Base-by-base conservation (phyloP, 2,329 filamentous ascomycete genomes). In the Zymoseptoria passerinii region DNA sequence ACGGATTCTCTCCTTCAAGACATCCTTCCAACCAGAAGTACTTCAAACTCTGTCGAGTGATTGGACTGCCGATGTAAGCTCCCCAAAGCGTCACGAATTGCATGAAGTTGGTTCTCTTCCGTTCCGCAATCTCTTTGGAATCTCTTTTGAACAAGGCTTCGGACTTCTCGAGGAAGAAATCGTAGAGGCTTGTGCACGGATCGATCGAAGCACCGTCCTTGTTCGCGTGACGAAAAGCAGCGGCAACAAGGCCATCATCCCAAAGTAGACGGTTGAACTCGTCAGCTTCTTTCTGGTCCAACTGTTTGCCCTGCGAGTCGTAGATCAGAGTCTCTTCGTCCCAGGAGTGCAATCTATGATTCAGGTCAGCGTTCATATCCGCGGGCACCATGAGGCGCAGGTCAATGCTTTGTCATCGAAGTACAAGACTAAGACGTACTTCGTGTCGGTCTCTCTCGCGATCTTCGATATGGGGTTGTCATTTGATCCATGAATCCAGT, bases 21-120 rank as follows among this genome's bases (percentile, higher is more conserved):
- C 86, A 89, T 71, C 90, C 86, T 68, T 91, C 88, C 4, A 91
- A 70, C 86, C 87, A 90, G 70, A 90, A 88, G 74, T 84, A 90
- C 74, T 85, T 88, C 29, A 90, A 75, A 65, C 86, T 89, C 70
- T 91, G 88, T 27, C 69, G 80, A 55, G 78, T 74, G 8, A 88
- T 76, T 0, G 83, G 80, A 59, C 81, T 86, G 13, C 88, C 88
- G 5, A 90, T 80, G 68, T 88, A 90, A 0, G 82, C 81, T 1
- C 87, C 87, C 86, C 87, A 90, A 66, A 83, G 78, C 64, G 86
- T 81, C 2, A 83, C 81, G 66, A 83, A 76, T 49, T 82, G 75
- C 5, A 84, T 67, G 35, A 65, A 76, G 67, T 48, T 81, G 72
- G 52, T 77, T 75, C 64, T 84, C 74, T 71, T 79, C 74, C 60